Evolutionary conservation across 768 basidiomycete species (phyloP).

Genomic region (Xanthoconium stramineum): DNA sequence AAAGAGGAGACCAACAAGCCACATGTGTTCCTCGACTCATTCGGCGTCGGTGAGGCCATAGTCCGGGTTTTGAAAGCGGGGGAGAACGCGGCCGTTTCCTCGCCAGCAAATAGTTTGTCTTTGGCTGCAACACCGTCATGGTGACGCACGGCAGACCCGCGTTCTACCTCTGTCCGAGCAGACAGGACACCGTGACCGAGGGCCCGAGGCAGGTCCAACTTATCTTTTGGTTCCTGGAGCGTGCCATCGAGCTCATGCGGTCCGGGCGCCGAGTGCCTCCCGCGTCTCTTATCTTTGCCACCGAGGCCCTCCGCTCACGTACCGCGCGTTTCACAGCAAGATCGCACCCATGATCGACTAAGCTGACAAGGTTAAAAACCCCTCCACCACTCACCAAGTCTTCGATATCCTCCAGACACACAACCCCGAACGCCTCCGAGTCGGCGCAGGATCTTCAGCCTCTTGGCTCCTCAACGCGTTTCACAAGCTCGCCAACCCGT

Average conservation of each 20-base stretch:
- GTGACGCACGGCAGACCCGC: conserved; percentile 58
- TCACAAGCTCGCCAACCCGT: conserved; percentile 76
- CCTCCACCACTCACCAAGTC: conserved; percentile 38
- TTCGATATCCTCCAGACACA: conserved; percentile 73
- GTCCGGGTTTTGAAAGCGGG: conserved; percentile 52
- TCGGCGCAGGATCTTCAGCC: conserved; percentile 69
- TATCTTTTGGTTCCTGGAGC: conserved; percentile 75
- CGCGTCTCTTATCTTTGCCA: background rate
- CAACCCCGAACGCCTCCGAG: conserved; percentile 85
- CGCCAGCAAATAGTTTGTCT: conserved; percentile 79
- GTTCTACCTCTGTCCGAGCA: conserved; percentile 63
- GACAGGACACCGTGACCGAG: conserved; percentile 80
- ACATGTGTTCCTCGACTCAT: conserved; percentile 56
- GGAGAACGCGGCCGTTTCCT: too few species aligned
- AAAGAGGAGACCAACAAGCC: conserved; percentile 51
- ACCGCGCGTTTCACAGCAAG: conserved; percentile 40
- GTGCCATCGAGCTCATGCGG: conserved; percentile 73
- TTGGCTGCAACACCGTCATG: conserved; percentile 84
- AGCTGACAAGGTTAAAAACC: conserved; percentile 64
- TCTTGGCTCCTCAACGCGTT: conserved; percentile 75
- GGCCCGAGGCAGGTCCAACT: conserved; percentile 66
- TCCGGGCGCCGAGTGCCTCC: conserved; percentile 73
- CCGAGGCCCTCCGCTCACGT: background rate
- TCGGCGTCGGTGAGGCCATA: conserved; percentile 73
- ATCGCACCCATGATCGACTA: conserved; percentile 75